A percentile compares a stretch with the other conserved stretches of the same genome.
These are phyloP conservation scores for Botrytis byssoidea DNA, from an alignment of 2,329 filamentous ascomycete species.

Conservation along the genomic window DNA sequence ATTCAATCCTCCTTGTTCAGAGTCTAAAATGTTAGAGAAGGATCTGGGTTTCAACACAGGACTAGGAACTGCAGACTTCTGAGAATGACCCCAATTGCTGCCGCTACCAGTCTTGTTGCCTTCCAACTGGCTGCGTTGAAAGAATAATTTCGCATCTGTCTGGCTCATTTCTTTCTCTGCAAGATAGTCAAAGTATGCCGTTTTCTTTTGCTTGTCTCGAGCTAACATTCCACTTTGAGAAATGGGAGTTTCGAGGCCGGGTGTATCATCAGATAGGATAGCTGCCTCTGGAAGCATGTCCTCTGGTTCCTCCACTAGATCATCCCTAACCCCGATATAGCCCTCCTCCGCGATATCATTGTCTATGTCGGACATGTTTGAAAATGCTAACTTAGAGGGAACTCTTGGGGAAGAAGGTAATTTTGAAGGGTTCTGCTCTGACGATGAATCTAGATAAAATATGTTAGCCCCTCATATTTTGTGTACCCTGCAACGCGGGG, in stretches of 20 bases:
- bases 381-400: conserved; percentile 3
- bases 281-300: conserved; percentile 37
- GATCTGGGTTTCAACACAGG: conserved; percentile 34
- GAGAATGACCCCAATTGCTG: conserved; percentile 37
- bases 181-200: conserved; percentile 89
- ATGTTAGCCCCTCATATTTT: conserved; percentile 16
- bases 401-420: conserved; percentile 1
- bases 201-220: conserved; percentile 64
- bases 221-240: conserved; percentile 51
- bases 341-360: background rate
- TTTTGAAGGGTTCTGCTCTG: background rate
- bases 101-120: conserved; percentile 37
- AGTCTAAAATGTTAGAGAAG: conserved; percentile 31
- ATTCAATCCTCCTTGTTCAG: conserved; percentile 29
- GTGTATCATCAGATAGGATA: conserved; percentile 29
- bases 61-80: conserved; percentile 35
- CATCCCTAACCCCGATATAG: conserved; percentile 24
- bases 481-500: conserved; percentile 21
- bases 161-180: conserved; percentile 94
- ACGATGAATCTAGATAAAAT: conserved; percentile 14
- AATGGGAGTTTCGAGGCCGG: conserved; percentile 30
- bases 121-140: conserved; percentile 77
- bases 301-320: conserved; percentile 26
- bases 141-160: conserved; percentile 92
- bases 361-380: conserved; percentile 4